Conservation (phyloP, 768 basidiomycete species). For the Botryobasidium botryosum region DNA sequence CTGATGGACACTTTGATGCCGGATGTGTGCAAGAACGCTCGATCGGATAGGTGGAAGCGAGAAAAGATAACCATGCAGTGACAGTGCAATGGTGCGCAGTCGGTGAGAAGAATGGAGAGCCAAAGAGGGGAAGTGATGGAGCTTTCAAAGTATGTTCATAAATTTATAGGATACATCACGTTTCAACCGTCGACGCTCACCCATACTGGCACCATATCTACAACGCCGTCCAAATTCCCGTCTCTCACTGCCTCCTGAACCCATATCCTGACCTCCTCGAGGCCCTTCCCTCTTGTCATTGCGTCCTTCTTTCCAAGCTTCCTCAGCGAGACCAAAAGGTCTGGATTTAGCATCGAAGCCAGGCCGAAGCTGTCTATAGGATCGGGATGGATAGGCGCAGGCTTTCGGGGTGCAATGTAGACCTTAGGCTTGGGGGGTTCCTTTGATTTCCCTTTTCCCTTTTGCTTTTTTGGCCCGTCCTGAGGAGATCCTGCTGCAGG, state of each 20-base stretch:
- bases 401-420: constrained; percentile 72
- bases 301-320: constrained; percentile 79
- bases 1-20: constrained; percentile 31
- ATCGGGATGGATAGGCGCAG: constrained; percentile 55
- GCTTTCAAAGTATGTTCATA: constrained; percentile 24
- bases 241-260: constrained; percentile 25
- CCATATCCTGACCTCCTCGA: constrained; percentile 58
- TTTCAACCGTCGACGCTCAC: constrained; percentile 37
- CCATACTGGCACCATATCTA: constrained; percentile 77
- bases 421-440: constrained; percentile 53
- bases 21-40: constrained; percentile 35
- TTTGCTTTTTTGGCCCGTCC: constrained; percentile 29
- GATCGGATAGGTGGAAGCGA: constrained; percentile 30
- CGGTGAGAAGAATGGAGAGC: constrained; percentile 68
- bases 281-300: constrained; percentile 63
- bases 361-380: constrained; percentile 76
- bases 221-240: constrained; percentile 23
- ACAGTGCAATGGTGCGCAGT: constrained; percentile 42
- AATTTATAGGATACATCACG: too few species aligned
- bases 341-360: constrained; percentile 54
- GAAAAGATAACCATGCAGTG: constrained; percentile 48
- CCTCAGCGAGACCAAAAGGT: constrained; percentile 66
- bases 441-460: constrained; percentile 32
- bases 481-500: constrained; percentile 14
- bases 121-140: constrained; percentile 73